Evolutionary conservation across 805 yeast species (phyloP).

Genomic region (Osmozyma mogii): DNA sequence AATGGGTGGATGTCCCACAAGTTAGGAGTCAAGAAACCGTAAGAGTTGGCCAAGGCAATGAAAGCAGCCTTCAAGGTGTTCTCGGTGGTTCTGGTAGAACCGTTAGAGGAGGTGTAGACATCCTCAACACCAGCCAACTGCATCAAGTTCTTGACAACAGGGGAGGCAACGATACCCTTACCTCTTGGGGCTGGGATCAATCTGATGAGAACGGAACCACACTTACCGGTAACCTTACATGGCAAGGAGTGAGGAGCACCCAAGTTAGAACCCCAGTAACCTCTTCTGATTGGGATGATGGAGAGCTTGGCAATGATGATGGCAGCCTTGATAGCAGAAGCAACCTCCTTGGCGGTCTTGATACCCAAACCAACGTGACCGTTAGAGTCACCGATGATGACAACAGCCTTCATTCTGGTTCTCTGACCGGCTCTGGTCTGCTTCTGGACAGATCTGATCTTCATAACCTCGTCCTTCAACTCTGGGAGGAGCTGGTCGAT

Average conservation of each 20-base stretch:
- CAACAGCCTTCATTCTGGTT: slow-evolving; percentile 99
- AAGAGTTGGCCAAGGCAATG: slow-evolving; percentile 99
- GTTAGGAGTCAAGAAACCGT: slow-evolving; percentile 99
- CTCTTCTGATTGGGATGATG: slow-evolving; percentile 99
- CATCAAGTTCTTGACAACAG: slow-evolving; percentile 97
- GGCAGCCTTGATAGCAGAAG: slow-evolving; percentile 99
- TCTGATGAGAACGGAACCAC: slow-evolving; percentile 99
- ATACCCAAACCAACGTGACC: slow-evolving; percentile 99
- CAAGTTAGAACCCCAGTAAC: slow-evolving; percentile 99
- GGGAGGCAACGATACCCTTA: slow-evolving; percentile 99
- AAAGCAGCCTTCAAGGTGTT: slow-evolving; percentile 99
- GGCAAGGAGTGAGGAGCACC: slow-evolving; percentile 99
- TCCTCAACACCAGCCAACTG: slow-evolving; percentile 99
- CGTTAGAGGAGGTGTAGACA: slow-evolving; percentile 97
- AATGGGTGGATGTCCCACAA: slow-evolving; percentile 86
- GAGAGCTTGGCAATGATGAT: slow-evolving; percentile 98
- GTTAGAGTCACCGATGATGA: slow-evolving; percentile 98
- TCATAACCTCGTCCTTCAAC: slow-evolving; percentile 98
- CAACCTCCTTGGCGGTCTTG: slow-evolving; percentile 99
- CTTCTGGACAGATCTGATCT: slow-evolving; percentile 99
- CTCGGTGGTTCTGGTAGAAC: slow-evolving; percentile 99
- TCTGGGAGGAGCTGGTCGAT: slow-evolving; percentile 93
- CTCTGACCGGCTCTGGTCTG: slow-evolving; percentile 99
- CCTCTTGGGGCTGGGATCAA: slow-evolving; percentile 99
- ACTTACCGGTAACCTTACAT: slow-evolving; percentile 97